Evolutionary conservation across 495 filamentous ascomycete species (phyloP).

Genomic region (Penicillium bialowiezense): DNA sequence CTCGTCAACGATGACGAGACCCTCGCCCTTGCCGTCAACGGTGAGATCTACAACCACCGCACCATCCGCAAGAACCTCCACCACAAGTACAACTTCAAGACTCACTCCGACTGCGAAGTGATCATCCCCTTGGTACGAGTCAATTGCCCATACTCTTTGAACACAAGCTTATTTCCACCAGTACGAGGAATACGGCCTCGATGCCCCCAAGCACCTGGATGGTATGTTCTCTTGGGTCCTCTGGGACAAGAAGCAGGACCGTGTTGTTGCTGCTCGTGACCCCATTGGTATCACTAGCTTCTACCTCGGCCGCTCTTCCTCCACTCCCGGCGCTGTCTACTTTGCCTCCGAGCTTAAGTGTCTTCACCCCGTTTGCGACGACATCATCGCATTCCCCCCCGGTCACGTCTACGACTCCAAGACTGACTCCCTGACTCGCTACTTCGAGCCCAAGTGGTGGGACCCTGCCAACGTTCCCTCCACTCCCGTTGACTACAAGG

Average conservation of each 20-base stretch:
- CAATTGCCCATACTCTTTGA: not conserved
- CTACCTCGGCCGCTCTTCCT: constrained; percentile 86
- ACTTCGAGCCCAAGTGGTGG: constrained; percentile 93
- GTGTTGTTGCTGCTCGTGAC: constrained; percentile 89
- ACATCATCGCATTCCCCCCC: constrained; percentile 90
- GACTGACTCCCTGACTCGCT: constrained; percentile 74
- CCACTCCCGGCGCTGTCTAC: constrained; percentile 80
- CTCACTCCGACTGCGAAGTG: constrained; percentile 95
- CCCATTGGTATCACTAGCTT: constrained; percentile 97
- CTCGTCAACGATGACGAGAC: constrained; percentile 86
- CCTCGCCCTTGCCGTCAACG: constrained; percentile 93
- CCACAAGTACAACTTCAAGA: constrained; percentile 87
- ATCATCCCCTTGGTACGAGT: constrained; percentile 87
- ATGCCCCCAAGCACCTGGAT: constrained; percentile 91
- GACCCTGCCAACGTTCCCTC: constrained; percentile 74
- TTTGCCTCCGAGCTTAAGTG: constrained; percentile 97
- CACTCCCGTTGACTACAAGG: constrained; percentile 75
- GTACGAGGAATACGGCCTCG: constrained; percentile 89
- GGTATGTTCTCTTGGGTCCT: constrained; percentile 99
- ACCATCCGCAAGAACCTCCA: constrained; percentile 83
- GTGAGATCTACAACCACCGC: constrained; percentile 99
- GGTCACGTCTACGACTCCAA: constrained; percentile 94
- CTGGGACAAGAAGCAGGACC: constrained; percentile 88
- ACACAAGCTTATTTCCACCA: constrained; percentile 33
- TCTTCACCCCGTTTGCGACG: constrained; percentile 89